Evolutionary conservation across 208 protist species (phyloP).

Genomic region (Herpetomonas tarakana): DNA sequence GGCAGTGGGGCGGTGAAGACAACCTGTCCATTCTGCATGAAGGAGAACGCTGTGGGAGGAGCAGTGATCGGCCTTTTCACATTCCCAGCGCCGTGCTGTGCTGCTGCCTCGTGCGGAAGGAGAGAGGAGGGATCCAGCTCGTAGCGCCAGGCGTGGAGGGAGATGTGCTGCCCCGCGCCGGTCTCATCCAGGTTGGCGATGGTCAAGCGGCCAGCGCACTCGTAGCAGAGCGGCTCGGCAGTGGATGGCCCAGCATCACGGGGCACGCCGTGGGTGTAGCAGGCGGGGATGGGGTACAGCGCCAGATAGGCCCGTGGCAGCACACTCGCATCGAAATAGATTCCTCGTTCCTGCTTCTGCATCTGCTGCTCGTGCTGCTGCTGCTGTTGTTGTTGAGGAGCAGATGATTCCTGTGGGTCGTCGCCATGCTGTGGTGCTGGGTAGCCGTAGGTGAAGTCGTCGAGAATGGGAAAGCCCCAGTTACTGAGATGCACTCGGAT

Average conservation of each 20-base stretch:
- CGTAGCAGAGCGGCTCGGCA: conserved; percentile 64
- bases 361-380: no score
- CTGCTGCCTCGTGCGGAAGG: background rate
- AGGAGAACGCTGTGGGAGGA: conserved; percentile 8
- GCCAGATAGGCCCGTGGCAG: no score
- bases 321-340: no score
- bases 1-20: conserved; percentile 30
- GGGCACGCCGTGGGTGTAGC: background rate
- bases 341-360: no score
- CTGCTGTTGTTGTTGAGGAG: no score
- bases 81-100: conserved; percentile 2
- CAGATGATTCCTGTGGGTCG: no score
- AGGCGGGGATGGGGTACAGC: no score
- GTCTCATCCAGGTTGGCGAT: conserved; percentile 35
- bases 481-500: conserved; percentile 83
- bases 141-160: conserved; percentile 76
- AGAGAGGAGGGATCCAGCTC: conserved; percentile 48
- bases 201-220: conserved; percentile 54
- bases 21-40: conserved; percentile 7
- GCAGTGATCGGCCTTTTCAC: conserved; percentile 8
- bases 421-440: background rate
- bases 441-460: conserved; percentile 46
- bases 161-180: conserved; percentile 32
- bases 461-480: conserved; percentile 80
- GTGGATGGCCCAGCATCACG: background rate